Evolutionary conservation across 148 eudicot genomes (phyloP), one percentile per base, ranked within the genome.

Genomic region (Rhododendron ovatum): DNA sequence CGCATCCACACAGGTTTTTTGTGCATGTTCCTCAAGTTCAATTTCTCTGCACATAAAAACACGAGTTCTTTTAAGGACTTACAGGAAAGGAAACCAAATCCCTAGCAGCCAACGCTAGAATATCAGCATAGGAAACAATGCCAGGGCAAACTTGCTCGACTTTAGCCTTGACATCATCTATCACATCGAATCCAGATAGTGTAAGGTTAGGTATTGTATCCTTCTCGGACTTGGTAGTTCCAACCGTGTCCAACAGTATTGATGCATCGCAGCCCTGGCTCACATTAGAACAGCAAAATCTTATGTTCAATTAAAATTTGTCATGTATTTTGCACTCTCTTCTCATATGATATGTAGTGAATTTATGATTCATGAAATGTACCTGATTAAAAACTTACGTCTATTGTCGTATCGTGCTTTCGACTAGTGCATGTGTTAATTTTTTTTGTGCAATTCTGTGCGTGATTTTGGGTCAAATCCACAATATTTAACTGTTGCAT

Each of bases 81-180:
- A 80, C 41, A 1, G 82, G 82, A 63, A 80, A 80, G 20, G 82
- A 84, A 50, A 83, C 59, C 0, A 78, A 63, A 11, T 84, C 86
- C 15, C 86, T 59, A 22, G 86, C 88, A 47, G 86, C 88, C 82
- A 87, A 67, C 3, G 87, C 89, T 24, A 88, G 74, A 84, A 88
- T 88, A 65, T 88, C 85, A 4, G 89, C 89, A 43, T 86, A 88
- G 3, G 87, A 88, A 55, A 88, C 89, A 75, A 82, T 33, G n/a
- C 67, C 85, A 1, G 87, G 89, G 82, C 89, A 88, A 43, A 13
- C 65, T 61, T 82, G 75, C 83, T 88, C 85, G 15, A 88, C 82
- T 67, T 78, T 77, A 41, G 87, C 83, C 77, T 88, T 88, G 51
- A 85, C 81, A n/a, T 85, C 87, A 28, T 85, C 89, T 24, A 88